A percentile compares a stretch with the other conserved stretches of the same genome.
phyloP scores from a whole-genome alignment of 495 filamentous ascomycete genomes.

The Podospora bellae-mahoneyi region DNA sequence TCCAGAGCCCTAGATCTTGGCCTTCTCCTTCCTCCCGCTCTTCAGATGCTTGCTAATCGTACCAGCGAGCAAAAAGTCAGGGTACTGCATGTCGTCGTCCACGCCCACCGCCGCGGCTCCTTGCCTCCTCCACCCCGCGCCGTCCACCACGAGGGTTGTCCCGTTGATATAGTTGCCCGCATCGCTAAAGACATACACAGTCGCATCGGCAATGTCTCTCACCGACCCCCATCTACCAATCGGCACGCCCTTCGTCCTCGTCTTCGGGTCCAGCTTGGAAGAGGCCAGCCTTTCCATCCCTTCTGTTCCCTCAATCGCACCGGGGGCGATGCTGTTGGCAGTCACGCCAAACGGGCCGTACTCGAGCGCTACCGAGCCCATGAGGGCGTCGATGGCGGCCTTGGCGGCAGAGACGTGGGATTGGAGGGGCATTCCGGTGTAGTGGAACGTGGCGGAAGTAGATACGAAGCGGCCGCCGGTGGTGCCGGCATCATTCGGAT shows the following conservation, averaged over 20 bases:
- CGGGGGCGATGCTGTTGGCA: conserved; percentile 80
- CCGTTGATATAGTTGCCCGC: conserved; percentile 82
- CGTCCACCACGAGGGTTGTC: conserved; percentile 73
- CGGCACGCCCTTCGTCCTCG: conserved; percentile 47
- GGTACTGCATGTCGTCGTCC: conserved; percentile 44
- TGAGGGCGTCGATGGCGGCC: conserved; percentile 82
- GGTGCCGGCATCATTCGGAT: conserved; percentile 40
- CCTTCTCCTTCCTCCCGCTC: conserved; percentile 36
- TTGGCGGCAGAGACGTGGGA: conserved; percentile 86
- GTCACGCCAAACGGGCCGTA: conserved; percentile 87
- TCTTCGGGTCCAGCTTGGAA: conserved; percentile 31
- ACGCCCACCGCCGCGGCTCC: conserved; percentile 44
- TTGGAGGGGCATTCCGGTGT: conserved; percentile 77
- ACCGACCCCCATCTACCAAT: conserved; percentile 73
- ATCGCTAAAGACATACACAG: conserved; percentile 79
- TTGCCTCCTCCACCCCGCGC: conserved; percentile 63
- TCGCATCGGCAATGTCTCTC: conserved; percentile 88
- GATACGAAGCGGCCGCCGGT: conserved; percentile 86
- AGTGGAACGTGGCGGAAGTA: conserved; percentile 86
- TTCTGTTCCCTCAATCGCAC: conserved; percentile 67
- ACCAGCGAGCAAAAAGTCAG: conserved; percentile 42
- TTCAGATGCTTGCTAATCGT: conserved; percentile 44
- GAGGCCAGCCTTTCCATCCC: conserved; percentile 53
- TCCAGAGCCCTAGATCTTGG: conserved; percentile 37
- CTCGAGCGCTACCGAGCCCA: conserved; percentile 71